These are phyloP conservation scores for Kingdonia uniflora DNA, from an alignment of 164 flowering plant species.

Conservation along the genomic window DNA sequence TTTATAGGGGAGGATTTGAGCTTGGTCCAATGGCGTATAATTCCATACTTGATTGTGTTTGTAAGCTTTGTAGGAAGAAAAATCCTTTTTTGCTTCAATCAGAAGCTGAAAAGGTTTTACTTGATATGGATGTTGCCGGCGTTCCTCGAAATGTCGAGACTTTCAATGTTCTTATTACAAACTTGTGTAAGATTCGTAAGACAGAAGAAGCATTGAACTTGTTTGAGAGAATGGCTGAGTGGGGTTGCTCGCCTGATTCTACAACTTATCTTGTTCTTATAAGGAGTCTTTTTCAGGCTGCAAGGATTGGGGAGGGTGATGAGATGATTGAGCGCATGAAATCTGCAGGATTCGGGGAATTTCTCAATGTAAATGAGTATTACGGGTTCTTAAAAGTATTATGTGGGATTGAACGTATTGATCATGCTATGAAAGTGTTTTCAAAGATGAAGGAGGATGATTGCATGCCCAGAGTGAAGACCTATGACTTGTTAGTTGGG, in stretches of 20 bases:
- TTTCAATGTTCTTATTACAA: conserved; percentile 65
- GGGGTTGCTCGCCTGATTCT: conserved; percentile 75
- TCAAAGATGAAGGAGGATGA: conserved; percentile 78
- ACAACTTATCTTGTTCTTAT: conserved; percentile 46
- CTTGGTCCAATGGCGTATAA: conserved; percentile 57
- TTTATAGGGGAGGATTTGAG: conserved; percentile 88
- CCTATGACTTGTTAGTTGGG: conserved; percentile 70
- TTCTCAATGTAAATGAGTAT: conserved; percentile 55
- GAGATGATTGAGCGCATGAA: conserved; percentile 93
- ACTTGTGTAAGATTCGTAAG: conserved; percentile 72
- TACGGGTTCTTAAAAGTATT: conserved; percentile 65
- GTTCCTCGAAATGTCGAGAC: conserved; percentile 81
- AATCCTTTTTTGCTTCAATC: conserved; percentile 59
- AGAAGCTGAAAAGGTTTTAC: conserved; percentile 60
- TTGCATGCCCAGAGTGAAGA: conserved; percentile 61
- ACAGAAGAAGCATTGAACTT: conserved; percentile 66
- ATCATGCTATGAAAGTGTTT: conserved; percentile 79
- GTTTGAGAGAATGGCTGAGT: conserved; percentile 76
- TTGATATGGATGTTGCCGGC: conserved; percentile 79
- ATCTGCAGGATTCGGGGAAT: conserved; percentile 57
- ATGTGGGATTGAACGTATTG: conserved; percentile 92
- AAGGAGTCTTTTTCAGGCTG: conserved; percentile 93
- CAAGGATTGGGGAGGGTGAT: conserved; percentile 83
- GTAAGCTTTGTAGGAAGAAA: conserved; percentile 72
- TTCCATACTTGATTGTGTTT: conserved; percentile 79